These are phyloP conservation scores for Lipomyces yamanashiensis DNA, from an alignment of 805 yeast genomes.

Conservation along the genomic window DNA sequence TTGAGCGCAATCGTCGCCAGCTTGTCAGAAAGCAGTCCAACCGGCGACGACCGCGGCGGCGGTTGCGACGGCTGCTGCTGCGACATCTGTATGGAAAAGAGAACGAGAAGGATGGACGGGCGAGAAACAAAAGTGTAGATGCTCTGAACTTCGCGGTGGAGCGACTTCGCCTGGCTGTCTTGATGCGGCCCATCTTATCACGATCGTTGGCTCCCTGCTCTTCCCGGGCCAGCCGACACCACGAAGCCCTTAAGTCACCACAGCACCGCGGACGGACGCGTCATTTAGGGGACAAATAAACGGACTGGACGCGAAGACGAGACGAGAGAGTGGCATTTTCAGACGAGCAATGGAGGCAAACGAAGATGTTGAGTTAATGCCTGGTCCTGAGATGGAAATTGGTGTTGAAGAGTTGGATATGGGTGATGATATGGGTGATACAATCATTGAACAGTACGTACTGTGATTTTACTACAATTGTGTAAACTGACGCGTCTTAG, in stretches of 20 bases:
- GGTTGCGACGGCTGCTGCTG: not conserved
- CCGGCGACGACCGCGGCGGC: slow-evolving; percentile 9
- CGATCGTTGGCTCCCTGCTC: not conserved
- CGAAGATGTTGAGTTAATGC: too few relatives aligned
- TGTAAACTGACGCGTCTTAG: slow-evolving; percentile 2
- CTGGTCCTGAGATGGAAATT: too few relatives aligned
- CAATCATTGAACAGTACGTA: not conserved
- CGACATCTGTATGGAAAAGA: slow-evolving; percentile 42
- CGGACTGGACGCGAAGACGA: too few relatives aligned
- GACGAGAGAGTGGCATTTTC: too few relatives aligned
- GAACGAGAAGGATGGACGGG: too few relatives aligned
- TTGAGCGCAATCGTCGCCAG: slow-evolving; percentile 38
- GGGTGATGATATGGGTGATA: too few relatives aligned
- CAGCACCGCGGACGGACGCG: not conserved
- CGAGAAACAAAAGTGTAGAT: not conserved
- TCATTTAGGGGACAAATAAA: not conserved
- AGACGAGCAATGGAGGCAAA: too few relatives aligned
- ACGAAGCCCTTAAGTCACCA: not conserved
- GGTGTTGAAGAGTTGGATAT: too few relatives aligned
- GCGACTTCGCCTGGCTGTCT: not conserved
- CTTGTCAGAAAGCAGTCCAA: slow-evolving; percentile 32
- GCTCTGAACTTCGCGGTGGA: not conserved
- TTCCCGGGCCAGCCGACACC: not conserved
- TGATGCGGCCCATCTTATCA: slow-evolving; percentile 6
- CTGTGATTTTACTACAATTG: not conserved